Conservation (phyloP, 1,284 basidiomycete species). For the Sanghuangporus sanghuang region DNA sequence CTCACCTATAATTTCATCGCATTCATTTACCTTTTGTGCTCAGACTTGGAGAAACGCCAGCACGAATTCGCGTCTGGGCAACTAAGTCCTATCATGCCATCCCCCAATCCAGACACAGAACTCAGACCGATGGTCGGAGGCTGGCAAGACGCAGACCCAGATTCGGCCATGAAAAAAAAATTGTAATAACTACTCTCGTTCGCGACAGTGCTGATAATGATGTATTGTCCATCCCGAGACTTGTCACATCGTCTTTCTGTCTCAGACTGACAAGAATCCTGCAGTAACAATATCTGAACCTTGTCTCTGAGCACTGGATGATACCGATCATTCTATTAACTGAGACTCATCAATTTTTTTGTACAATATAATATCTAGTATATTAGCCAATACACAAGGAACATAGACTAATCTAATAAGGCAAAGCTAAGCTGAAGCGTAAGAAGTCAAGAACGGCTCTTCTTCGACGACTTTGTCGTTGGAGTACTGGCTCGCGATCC, state of each 20-base stretch:
- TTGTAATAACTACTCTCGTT: too few relatives aligned
- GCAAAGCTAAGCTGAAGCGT: neutral
- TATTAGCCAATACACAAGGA: neutral
- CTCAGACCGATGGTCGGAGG: constrained; percentile 9
- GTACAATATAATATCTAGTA: neutral
- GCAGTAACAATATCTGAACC: too few relatives aligned
- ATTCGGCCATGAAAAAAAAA: neutral
- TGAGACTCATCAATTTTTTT: neutral
- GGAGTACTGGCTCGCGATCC: constrained; percentile 15
- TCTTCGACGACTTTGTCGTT: constrained; percentile 11
- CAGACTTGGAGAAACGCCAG: constrained; percentile 76
- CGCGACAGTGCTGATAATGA: too few relatives aligned
- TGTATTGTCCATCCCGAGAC: neutral
- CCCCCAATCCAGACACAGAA: neutral
- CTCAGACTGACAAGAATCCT: neutral
- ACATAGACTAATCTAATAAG: neutral
- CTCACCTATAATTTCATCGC: neutral
- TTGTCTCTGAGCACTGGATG: neutral
- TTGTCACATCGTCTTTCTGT: too few relatives aligned
- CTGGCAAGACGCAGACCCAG: constrained; percentile 8
- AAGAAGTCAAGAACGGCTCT: neutral
- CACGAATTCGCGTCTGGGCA: constrained; percentile 32
- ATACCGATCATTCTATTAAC: neutral
- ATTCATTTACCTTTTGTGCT: neutral
- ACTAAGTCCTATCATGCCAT: constrained; percentile 5